Conservation (phyloP, 352 stramenopile species). For the Phytopythium vexans region DNA sequence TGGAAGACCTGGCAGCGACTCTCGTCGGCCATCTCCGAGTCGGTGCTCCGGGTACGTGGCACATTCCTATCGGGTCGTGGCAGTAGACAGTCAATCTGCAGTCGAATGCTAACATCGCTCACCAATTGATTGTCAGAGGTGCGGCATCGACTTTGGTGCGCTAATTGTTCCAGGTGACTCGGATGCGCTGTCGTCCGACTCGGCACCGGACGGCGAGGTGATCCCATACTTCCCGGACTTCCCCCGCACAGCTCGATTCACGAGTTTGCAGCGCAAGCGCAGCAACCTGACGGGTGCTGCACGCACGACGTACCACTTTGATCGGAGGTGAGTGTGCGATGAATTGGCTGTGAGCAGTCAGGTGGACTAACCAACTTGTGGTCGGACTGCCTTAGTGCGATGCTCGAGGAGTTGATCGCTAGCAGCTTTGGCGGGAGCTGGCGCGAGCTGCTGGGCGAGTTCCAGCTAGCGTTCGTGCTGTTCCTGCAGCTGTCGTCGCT, state of each 20-base stretch:
- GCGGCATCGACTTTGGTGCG: conserved; percentile 54
- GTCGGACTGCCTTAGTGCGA: conserved; percentile 19
- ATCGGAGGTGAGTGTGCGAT: conserved; percentile 48
- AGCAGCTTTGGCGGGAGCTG: conserved; percentile 42
- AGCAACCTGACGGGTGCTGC: conserved; percentile 36
- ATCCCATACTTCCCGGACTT: conserved; percentile 73
- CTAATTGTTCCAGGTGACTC: conserved; percentile 70
- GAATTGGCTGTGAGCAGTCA: not conserved
- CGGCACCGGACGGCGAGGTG: conserved; percentile 20
- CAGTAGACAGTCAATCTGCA: not conserved
- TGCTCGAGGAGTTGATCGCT: conserved; percentile 46
- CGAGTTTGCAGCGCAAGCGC: conserved; percentile 34
- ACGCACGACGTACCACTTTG: conserved; percentile 76
- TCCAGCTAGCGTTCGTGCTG: conserved; percentile 92
- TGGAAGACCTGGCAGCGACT: conserved; percentile 65
- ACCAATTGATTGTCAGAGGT: conserved; percentile 31
- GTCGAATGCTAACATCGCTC: not conserved
- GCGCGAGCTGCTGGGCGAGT: conserved; percentile 87
- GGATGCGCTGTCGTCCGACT: conserved; percentile 30
- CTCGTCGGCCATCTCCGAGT: conserved; percentile 60
- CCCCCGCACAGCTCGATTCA: conserved; percentile 74
- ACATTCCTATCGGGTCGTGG: not conserved
- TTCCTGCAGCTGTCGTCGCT: conserved; percentile 94
- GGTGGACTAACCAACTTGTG: not conserved
- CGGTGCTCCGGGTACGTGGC: conserved; percentile 49